Evolutionary conservation across 2,329 filamentous ascomycete species (phyloP), one percentile per base, ranked within the genome.

Genomic region (Rhinocladiella mackenziei): DNA sequence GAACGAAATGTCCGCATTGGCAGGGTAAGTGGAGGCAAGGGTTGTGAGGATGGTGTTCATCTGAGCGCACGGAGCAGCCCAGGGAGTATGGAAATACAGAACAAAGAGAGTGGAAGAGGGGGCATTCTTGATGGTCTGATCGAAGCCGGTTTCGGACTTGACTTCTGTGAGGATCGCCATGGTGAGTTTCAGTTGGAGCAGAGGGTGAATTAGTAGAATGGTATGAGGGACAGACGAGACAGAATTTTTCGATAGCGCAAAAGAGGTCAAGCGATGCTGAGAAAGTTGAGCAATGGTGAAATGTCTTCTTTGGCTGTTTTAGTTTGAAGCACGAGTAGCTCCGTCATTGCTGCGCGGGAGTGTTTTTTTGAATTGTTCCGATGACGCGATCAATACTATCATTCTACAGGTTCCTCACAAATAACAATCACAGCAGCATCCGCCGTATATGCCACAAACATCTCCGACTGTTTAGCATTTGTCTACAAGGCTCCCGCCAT

Each of bases 11-110:
- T 75, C 72, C 53, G 76, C 71, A 54, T 78, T 74, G 59, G 78
- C 74, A 50, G 87, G 80, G 69, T 94, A 95, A 64, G 89, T 88
- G 60, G 81, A 80, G 54, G 91, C 89, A 55, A 98, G 85, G 15
- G 88, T 84, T 61, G 79, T 76, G 54, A 98, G 80, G 57, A 97
- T 85, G 38, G 82, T 85, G 56, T 79, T 80, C 89, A 97, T 97
- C 69, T 96, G 89, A 53, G 86, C 82, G 74, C 92, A 97, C 33
- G 92, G 92, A 48, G 89, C 89, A 20, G 92, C 92, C 92, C 92
- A 98, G 55, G 89, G 86, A 14, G 92, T 89, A 66, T 97, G 86
- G 75, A 98, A 98, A 65, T 89, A 96, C 62, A 94, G 80, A 61
- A 96, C 76, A 52, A 91, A 75, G 48, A 96, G 79, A 11, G 85